Evolutionary conservation across 768 basidiomycete species (phyloP).

Genomic region (Nevesoporus exiguus): DNA sequence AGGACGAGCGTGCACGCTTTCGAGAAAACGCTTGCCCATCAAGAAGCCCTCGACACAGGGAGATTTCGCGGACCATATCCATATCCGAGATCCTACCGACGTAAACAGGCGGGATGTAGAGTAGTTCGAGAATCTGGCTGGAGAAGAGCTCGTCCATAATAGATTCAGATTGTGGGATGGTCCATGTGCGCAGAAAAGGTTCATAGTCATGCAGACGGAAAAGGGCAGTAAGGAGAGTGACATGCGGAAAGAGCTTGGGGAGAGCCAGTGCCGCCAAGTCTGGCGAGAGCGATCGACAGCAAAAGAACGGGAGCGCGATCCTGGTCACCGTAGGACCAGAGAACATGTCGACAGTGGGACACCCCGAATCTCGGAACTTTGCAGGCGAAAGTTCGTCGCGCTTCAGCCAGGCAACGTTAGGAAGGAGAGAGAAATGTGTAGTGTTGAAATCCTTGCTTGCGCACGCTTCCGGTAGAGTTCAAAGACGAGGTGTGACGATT

Average conservation of each 20-base stretch:
- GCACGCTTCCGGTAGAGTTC: too few relatives aligned
- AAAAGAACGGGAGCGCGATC: slow-evolving; percentile 10
- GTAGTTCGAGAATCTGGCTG: slow-evolving; percentile 1
- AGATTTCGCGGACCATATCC: slow-evolving; percentile 11
- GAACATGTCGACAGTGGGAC: slow-evolving; percentile 17
- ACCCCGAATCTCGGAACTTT: background rate
- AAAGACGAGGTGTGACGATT: slow-evolving; percentile 9
- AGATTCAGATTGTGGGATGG: slow-evolving; percentile 6
- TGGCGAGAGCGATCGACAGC: slow-evolving; percentile 9
- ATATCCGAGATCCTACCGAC: slow-evolving; percentile 10
- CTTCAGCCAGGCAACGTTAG: slow-evolving; percentile 15
- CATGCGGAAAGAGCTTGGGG: slow-evolving; percentile 17
- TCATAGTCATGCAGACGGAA: background rate
- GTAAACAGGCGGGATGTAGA: slow-evolving; percentile 14
- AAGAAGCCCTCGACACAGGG: slow-evolving; percentile 6
- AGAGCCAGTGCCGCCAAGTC: slow-evolving; percentile 17
- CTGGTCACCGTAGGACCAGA: slow-evolving; percentile 11
- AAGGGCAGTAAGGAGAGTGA: background rate
- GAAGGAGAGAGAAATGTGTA: slow-evolving; percentile 20
- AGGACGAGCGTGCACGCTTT: slow-evolving; percentile 13
- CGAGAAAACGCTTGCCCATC: slow-evolving; percentile 9
- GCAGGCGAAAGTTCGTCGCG: slow-evolving; percentile 14
- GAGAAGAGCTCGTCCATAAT: slow-evolving; percentile 13
- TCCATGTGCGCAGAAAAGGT: slow-evolving; percentile 10
- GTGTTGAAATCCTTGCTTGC: background rate